A percentile compares a stretch with the other conserved stretches of the same genome.
Evolutionary conservation across 495 filamentous ascomycete species (phyloP).

Genomic region (Tuber umbilicatum): DNA sequence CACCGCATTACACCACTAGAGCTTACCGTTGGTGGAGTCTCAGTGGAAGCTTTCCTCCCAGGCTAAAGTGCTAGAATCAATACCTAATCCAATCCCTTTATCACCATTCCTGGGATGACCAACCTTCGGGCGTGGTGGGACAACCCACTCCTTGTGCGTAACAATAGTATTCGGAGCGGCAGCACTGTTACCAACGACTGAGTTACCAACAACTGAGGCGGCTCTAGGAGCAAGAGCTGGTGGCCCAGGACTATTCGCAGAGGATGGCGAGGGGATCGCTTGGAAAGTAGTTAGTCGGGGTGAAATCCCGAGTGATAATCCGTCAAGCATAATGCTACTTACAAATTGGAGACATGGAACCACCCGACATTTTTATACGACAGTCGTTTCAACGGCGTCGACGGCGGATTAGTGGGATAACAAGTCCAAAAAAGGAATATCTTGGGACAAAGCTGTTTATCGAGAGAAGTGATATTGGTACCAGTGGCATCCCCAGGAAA

Average conservation of each 20-base stretch:
- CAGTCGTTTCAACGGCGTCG: background rate
- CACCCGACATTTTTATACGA: conserved; percentile 24
- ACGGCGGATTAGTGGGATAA: background rate
- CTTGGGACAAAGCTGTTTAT: background rate
- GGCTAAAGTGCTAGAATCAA: conserved; percentile 47
- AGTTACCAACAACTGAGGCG: conserved; percentile 14
- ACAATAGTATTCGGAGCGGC: conserved; percentile 40
- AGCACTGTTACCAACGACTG: conserved; percentile 18
- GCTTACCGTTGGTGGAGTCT: conserved; percentile 68
- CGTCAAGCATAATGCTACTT: conserved; percentile 9
- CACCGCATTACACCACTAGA: background rate
- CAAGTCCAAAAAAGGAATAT: background rate
- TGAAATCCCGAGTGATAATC: conserved; percentile 14
- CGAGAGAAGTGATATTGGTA: background rate
- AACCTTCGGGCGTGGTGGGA: conserved; percentile 73
- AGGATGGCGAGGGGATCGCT: conserved; percentile 41
- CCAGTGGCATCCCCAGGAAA: background rate
- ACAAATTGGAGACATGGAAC: conserved; percentile 31
- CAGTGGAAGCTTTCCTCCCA: conserved; percentile 85
- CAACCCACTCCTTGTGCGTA: conserved; percentile 79
- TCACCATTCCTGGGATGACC: background rate
- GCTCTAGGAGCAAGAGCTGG: conserved; percentile 34
- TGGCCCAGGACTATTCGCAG: conserved; percentile 38
- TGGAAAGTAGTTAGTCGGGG: conserved; percentile 10
- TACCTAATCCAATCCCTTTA: background rate